phyloP scores from a whole-genome alignment of 2,329 filamentous ascomycete genomes.

The Fusarium verrucosum region DNA sequence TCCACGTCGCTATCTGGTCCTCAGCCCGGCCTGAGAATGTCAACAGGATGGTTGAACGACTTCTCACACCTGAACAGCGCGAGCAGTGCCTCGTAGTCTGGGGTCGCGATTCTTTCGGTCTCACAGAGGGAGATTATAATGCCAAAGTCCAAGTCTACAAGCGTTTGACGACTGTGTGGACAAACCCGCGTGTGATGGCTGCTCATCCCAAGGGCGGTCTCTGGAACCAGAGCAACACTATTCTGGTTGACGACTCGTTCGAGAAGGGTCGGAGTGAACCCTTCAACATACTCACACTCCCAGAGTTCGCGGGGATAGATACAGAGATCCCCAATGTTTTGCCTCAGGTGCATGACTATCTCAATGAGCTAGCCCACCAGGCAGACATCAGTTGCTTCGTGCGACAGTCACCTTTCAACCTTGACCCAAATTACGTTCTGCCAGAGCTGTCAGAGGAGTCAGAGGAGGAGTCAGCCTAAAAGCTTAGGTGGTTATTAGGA shows the following conservation, averaged over 20 bases:
- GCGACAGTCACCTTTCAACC: slow-evolving; percentile 58
- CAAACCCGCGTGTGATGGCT: slow-evolving; percentile 53
- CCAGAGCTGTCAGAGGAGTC: not conserved
- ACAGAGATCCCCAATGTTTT: slow-evolving; percentile 58
- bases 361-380: slow-evolving; percentile 64
- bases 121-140: slow-evolving; percentile 71
- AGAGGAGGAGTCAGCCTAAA: not conserved
- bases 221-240: slow-evolving; percentile 87
- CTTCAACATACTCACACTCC: slow-evolving; percentile 80
- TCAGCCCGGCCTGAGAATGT: slow-evolving; percentile 83
- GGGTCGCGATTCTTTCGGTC: slow-evolving; percentile 79
- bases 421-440: slow-evolving; percentile 45
- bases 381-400: slow-evolving; percentile 72
- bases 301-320: slow-evolving; percentile 72
- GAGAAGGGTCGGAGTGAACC: slow-evolving; percentile 87
- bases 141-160: slow-evolving; percentile 89
- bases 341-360: slow-evolving; percentile 68
- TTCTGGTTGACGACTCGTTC: slow-evolving; percentile 85
- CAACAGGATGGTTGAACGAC: slow-evolving; percentile 67
- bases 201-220: slow-evolving; percentile 56
- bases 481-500: not conserved
- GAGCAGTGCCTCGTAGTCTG: slow-evolving; percentile 73
- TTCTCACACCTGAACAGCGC: slow-evolving; percentile 67
- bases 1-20: slow-evolving; percentile 90
- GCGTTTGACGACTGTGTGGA: slow-evolving; percentile 78